Conservation (phyloP, 805 yeast genomes). For the Kregervanrija fluxuum region DNA sequence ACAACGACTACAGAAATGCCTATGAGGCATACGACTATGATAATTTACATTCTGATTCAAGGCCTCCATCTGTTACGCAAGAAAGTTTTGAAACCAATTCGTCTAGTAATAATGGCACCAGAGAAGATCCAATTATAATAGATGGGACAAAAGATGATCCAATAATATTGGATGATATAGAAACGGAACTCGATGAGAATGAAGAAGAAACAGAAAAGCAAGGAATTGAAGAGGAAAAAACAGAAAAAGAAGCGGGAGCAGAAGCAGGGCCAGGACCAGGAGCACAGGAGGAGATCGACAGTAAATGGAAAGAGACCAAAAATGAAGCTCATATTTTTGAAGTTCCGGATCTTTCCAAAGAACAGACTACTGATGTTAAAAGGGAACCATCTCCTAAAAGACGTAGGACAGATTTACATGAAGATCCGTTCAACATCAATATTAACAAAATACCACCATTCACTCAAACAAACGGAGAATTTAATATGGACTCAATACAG, state of each 20-base stretch:
- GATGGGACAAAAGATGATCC: slow-evolving; percentile 19
- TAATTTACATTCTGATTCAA: not conserved
- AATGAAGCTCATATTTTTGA: not conserved
- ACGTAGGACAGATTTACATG: slow-evolving; percentile 1
- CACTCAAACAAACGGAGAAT: slow-evolving; percentile 24
- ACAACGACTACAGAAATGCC: not conserved
- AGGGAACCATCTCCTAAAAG: slow-evolving; percentile 1
- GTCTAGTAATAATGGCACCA: slow-evolving; percentile 14
- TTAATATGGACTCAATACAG: slow-evolving; percentile 21
- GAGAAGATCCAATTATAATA: slow-evolving; percentile 20
- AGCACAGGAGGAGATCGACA: not conserved
- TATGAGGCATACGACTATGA: not conserved
- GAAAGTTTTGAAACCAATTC: slow-evolving; percentile 6
- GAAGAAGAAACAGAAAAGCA: not conserved
- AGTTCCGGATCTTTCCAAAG: no score
- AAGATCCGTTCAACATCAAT: slow-evolving; percentile 7
- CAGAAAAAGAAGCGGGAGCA: not conserved
- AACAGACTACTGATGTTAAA: not conserved
- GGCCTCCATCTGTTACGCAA: no score
- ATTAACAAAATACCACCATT: slow-evolving; percentile 21
- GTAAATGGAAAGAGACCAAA: not conserved
- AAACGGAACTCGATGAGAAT: slow-evolving; percentile 1
- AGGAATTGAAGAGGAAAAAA: slow-evolving; percentile 3
- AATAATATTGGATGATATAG: slow-evolving; percentile 15
- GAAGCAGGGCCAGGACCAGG: no score